A percentile compares a stretch with the other conserved stretches of the same genome.
Evolutionary conservation across 1,284 basidiomycete genomes (phyloP).

Genomic region (Pyrrhoderma lamaoense): DNA sequence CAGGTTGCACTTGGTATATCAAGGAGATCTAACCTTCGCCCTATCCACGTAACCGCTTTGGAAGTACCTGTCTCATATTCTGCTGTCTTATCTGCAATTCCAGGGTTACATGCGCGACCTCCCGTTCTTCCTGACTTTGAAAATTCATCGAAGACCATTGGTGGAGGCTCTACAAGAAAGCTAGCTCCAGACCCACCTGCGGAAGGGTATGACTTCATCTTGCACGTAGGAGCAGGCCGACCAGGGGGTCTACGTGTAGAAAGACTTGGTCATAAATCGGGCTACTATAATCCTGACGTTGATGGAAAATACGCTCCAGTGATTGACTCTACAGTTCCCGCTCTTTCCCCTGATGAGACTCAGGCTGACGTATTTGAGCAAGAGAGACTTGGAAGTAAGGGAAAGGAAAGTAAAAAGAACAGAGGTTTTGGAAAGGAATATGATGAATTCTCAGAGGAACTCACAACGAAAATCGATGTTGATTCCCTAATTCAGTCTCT

Average conservation of each 20-base stretch:
- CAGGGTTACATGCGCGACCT: conserved; percentile 54
- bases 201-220: conserved; percentile 64
- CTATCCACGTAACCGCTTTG: conserved; percentile 55
- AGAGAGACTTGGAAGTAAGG: conserved; percentile 16
- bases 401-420: conserved; percentile 31
- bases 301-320: conserved; percentile 49
- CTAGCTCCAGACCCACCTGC: conserved; percentile 36
- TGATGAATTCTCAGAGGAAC: conserved; percentile 38
- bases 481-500: conserved; percentile 47
- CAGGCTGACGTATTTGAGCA: conserved; percentile 21
- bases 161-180: conserved; percentile 22
- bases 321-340: conserved; percentile 26
- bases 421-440: conserved; percentile 48
- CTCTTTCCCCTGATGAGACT: conserved; percentile 29
- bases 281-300: conserved; percentile 65
- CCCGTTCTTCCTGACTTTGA: conserved; percentile 46
- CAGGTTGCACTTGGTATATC: conserved; percentile 2
- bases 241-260: conserved; percentile 61
- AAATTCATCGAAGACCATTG: neutral
- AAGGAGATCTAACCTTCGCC: conserved; percentile 6
- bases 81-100: conserved; percentile 48
- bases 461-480: conserved; percentile 42
- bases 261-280: conserved; percentile 58
- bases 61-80: conserved; percentile 57
- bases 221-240: conserved; percentile 65